Evolutionary conservation across 2,329 filamentous ascomycete genomes (phyloP), one percentile per base, ranked within the genome.

Genomic region (Penicillium polonicum): DNA sequence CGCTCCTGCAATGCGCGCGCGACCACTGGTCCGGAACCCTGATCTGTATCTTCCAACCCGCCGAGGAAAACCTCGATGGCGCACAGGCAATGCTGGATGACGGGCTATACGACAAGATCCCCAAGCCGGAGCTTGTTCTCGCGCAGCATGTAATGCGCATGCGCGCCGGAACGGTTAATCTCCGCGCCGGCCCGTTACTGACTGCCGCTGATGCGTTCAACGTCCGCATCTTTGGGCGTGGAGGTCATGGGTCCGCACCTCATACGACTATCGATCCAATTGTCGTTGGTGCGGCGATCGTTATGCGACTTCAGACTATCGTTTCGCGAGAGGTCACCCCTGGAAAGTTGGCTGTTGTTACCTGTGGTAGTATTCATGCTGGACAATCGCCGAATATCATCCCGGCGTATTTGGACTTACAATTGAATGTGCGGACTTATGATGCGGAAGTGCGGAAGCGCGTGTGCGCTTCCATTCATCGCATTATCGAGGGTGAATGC

Each of bases 41-140:
- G 12, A 69, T 89, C 4, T 65, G 84, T 5, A 68, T 84, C 1
- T 89, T 89, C 66, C 87, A 89, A 65, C 86, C 86, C 0, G 82
- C 81, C 0, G 86, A 88, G 69, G 86, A 89, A 70, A 74, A 79
- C 3, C 80, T 80, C 0, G 77, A 75, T 1, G 86, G 87, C 0
- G 86, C 86, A 0, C 78, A 80, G 70, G 71, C 83, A 39, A 86
- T 86, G 83, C 72, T 86, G 0, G 77, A 82, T 23, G 83, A 82
- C 59, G 82, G 83, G 0, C 63, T 86, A 35, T 86, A 85, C 62
- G 72, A 80, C 8, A 78, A 74, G 52, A 74, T 85, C 3, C 82
- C 82, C 0, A 72, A 79, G n/a, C 84, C 83, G 3, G 82, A 85
- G 62, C 68, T 83, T n/a, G 79, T 81, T 8, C 70, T 86, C 2